Evolutionary conservation across 2,329 filamentous ascomycete species (phyloP).

Genomic region (Scorias spongiosa): DNA sequence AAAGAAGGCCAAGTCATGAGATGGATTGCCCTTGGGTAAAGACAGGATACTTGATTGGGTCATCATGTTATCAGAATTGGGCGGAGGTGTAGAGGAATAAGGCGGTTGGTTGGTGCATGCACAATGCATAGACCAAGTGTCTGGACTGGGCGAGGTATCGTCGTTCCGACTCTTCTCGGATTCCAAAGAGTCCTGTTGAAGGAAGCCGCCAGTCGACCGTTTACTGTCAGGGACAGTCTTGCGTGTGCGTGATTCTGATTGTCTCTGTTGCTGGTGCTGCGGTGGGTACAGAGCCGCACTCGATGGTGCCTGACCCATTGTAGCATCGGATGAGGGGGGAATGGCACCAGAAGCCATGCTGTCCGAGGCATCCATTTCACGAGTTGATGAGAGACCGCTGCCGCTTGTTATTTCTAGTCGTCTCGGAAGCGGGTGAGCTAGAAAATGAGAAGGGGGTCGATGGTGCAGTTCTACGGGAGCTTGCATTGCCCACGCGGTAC

Average conservation of each 20-base stretch:
- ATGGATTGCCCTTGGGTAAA: slow-evolving; percentile 14
- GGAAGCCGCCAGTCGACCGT: slow-evolving; percentile 10
- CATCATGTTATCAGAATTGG: slow-evolving; percentile 15
- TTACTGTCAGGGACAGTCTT: slow-evolving; percentile 7
- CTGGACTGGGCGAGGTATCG: slow-evolving; percentile 4
- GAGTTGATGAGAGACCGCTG: slow-evolving; percentile 13
- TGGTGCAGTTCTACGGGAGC: slow-evolving; percentile 15
- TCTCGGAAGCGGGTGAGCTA: slow-evolving; percentile 22
- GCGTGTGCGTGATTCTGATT: slow-evolving; percentile 3
- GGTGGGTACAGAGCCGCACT: not conserved
- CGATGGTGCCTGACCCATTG: slow-evolving; percentile 17
- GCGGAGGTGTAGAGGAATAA: slow-evolving; percentile 5
- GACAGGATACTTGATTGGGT: slow-evolving; percentile 16
- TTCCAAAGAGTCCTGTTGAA: slow-evolving; percentile 14
- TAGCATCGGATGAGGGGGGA: slow-evolving; percentile 10
- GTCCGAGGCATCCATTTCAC: slow-evolving; percentile 12
- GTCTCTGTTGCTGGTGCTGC: not conserved
- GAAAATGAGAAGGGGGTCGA: slow-evolving; percentile 13
- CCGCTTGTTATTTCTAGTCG: slow-evolving; percentile 14
- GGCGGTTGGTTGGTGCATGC: slow-evolving; percentile 14
- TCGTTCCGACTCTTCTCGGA: slow-evolving; percentile 10
- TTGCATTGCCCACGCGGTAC: slow-evolving; percentile 17
- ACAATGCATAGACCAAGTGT: slow-evolving; percentile 17
- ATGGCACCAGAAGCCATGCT: slow-evolving; percentile 9
- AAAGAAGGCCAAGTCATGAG: slow-evolving; percentile 24